Evolutionary conservation across 78 protist genomes (phyloP), one percentile per base, ranked within the genome.

Genomic region (Capsaspora owczarzaki): DNA sequence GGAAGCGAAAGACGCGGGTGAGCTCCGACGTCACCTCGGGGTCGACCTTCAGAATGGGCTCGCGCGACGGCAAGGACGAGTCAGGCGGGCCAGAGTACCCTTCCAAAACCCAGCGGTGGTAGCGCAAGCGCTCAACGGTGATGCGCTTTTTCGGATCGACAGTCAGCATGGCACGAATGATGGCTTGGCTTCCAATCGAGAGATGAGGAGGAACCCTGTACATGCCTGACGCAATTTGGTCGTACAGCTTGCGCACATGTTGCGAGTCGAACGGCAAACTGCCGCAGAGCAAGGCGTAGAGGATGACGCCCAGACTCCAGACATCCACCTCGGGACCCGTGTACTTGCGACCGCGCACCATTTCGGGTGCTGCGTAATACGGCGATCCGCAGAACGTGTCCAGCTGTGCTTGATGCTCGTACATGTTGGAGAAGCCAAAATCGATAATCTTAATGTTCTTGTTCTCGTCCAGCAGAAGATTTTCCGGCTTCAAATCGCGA

Each of bases 181-280:
- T 12, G 35, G 6, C 23, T 51, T 66, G 33, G 72, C 35, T n/a
- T 23, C 66, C 61, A 29, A 22, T 27, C 0, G 85, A 79, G 37
- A 91, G 43, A 31, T 82, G 81, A 6, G 78, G 71, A 16, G 92
- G 92, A 14, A 84, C 69, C 10, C 46, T 27, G 74, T 88, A 91
- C 35, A 79, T 76, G 2, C 88, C 95, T 1, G 88, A 68, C 35
- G 77, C 61, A 31, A 97, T 93, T 85, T 93, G 91, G 72, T 89
- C 81, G 90, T 95, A 98, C 33, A 98, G 92, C 6, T 82, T 88
- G 22, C 91, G 85, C 47, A 96, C 90, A 83, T 93, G 86, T 3
- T 90, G 90, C 37, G 96, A 98, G 72, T 98, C 99, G 66, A 98
- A 98, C 19, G 99, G 99, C 40, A 98, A 89, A 46, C 82, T 71